A percentile compares a stretch with the other conserved stretches of the same genome.
Evolutionary conservation across 306 rosid genomes (phyloP).

Genomic region (Carpinus viminea): DNA sequence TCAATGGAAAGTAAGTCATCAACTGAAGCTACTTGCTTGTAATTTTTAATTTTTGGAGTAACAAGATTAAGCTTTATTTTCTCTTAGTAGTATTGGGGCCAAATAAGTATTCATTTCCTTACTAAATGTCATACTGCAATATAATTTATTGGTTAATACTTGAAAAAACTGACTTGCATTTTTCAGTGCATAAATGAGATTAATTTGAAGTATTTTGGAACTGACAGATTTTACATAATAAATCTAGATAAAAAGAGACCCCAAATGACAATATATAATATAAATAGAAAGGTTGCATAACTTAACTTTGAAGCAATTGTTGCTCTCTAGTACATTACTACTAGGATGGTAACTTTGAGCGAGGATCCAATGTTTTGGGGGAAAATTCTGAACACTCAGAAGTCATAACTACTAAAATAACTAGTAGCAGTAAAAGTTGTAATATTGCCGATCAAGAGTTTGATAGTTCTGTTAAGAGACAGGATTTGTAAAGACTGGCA

Average conservation of each 20-base stretch:
- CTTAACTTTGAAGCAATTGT: neutral
- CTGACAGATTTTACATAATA: neutral
- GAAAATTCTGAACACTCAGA: neutral
- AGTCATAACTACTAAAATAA: neutral
- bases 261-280: neutral
- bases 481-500: neutral
- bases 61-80: neutral
- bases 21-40: constrained; percentile 26
- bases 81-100: neutral
- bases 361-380: neutral
- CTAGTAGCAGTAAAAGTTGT: neutral
- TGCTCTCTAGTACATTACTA: neutral
- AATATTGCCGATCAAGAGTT: neutral
- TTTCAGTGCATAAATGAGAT: neutral
- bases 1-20: constrained; percentile 45
- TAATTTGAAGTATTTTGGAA: neutral
- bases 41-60: constrained; percentile 4
- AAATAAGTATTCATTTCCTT: neutral
- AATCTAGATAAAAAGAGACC: neutral
- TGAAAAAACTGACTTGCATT: neutral
- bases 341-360: neutral
- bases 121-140: neutral
- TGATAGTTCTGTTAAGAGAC: neutral
- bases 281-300: neutral
- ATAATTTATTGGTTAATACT: neutral